These are phyloP conservation scores for Capillidium rhysosporum DNA, from an alignment of 371 early-diverging fungal genomes.

Conservation along the genomic window DNA sequence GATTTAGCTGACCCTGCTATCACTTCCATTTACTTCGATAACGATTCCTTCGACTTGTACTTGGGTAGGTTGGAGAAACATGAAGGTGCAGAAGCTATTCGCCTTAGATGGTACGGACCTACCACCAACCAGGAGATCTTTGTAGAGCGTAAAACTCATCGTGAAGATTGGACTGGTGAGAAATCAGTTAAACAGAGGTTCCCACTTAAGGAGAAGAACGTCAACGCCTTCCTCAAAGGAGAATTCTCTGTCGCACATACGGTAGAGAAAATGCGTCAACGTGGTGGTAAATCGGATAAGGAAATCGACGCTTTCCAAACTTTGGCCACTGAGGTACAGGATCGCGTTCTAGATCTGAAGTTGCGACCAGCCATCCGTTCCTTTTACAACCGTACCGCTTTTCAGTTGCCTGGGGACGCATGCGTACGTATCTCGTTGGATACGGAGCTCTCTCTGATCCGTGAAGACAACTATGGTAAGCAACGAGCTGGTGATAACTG, in stretches of 20 bases:
- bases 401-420: conserved; percentile 97
- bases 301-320: conserved; percentile 50
- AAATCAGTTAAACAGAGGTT: conserved; percentile 88
- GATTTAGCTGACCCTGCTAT: conserved; percentile 61
- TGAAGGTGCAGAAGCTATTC: conserved; percentile 84
- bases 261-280: conserved; percentile 59
- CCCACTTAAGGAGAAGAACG: conserved; percentile 84
- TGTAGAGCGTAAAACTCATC: conserved; percentile 94
- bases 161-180: conserved; percentile 94
- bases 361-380: conserved; percentile 83
- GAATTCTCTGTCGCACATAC: conserved; percentile 50
- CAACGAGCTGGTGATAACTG: conserved; percentile 71
- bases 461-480: conserved; percentile 76
- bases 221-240: conserved; percentile 69
- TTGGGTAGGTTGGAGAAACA: conserved; percentile 75
- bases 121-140: conserved; percentile 46
- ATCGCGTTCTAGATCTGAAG: conserved; percentile 46
- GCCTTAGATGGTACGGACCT: conserved; percentile 77
- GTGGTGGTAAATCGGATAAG: conserved; percentile 44
- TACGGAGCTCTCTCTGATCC: conserved; percentile 92
- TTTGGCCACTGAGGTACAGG: conserved; percentile 65
- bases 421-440: conserved; percentile 96
- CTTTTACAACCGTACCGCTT: conserved; percentile 98
- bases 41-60: conserved; percentile 78
- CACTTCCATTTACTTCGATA: conserved; percentile 90